Evolutionary conservation across 805 yeast genomes (phyloP), one percentile per base, ranked within the genome.

Genomic region (Lipomyces yamanashiensis): DNA sequence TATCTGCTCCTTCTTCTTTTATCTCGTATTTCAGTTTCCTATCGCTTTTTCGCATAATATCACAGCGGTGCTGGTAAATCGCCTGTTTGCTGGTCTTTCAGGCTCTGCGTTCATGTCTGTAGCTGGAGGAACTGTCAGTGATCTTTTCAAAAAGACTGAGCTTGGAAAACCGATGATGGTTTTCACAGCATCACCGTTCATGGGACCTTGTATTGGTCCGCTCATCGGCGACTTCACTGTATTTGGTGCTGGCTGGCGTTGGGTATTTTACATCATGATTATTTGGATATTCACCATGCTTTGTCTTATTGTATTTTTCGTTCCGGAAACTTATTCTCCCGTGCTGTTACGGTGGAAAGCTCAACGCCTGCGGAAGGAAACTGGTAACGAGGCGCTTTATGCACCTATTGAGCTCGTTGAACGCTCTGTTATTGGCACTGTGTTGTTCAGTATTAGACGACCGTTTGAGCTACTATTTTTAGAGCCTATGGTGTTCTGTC

Each of bases 311-410:
- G 59, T 71, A 5, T 54, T 84, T 7, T 71, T 81, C 21, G 83
- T 90, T 36, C 96, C 96, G 19, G 97, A 90, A 77, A 91, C 97
- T 19, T 89, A 87, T 75, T 89, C 95, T 2, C 96, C 97, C 8
- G 90, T 86, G 8, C 86, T 91, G 59, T 78, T 89, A 65, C 87
- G 85, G 71, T 81, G 73, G 57, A 84, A 87, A 74, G 96, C 96
- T 23, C 77, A 76, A 62, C 81, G 77, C 71, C 72, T 89, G 67
- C 84, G 96, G 17, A 70, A 70, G 44, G 64, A 63, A 12, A 77
- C 80, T 0, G 81, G 81, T 1, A 78, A 80, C 65, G 58, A 70
- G 8, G 66, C 72, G 6, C 73, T 73, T 40, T 79, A 74, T 64
- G 83, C 84, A 6, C 81, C 83, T 0, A 59, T 78, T 17, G 85